A percentile compares a stretch with the other conserved stretches of the same genome.
Evolutionary conservation across 75 land plant species (phyloP).

Genomic region (Larix kaempferi): DNA sequence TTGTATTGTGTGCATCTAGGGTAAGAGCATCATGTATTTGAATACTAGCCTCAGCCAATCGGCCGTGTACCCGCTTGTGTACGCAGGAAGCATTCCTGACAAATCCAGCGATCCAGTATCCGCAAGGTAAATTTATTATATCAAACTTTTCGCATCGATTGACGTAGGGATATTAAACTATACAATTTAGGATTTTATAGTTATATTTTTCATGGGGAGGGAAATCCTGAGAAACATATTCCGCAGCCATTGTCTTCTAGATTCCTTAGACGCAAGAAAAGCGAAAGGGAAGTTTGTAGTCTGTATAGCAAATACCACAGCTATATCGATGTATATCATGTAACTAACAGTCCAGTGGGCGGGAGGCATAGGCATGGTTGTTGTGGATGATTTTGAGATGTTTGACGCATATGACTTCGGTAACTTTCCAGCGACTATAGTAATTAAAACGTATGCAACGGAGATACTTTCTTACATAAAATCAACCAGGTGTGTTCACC

Average conservation of each 20-base stretch:
- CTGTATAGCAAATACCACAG: constrained; percentile 25
- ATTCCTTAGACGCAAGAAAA: constrained; percentile 30
- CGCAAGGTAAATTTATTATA: constrained; percentile 29
- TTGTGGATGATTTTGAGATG: constrained; percentile 31
- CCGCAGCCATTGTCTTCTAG: constrained; percentile 38
- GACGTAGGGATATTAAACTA: too few relatives aligned
- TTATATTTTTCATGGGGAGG: too few relatives aligned
- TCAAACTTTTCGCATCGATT: too few relatives aligned
- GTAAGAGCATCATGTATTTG: constrained; percentile 21
- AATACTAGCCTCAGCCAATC: constrained; percentile 19
- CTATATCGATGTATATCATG: constrained; percentile 5
- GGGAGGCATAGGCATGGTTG: constrained; percentile 58
- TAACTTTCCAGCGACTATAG: constrained; percentile 30
- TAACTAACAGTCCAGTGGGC: constrained; percentile 21
- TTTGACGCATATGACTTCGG: constrained; percentile 28
- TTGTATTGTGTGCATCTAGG: not conserved
- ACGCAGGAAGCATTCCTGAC: constrained; percentile 21
- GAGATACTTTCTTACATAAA: constrained; percentile 50
- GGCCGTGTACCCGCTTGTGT: constrained; percentile 35
- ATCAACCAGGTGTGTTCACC: constrained; percentile 31
- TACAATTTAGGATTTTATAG: too few relatives aligned
- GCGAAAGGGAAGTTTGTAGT: constrained; percentile 61
- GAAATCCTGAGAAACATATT: not conserved
- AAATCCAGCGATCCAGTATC: not conserved
- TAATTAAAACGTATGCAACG: constrained; percentile 24